Evolutionary conservation across 1,284 basidiomycete species (phyloP), one percentile per base, ranked within the genome.

Genomic region (Austropuccinia psidii): DNA sequence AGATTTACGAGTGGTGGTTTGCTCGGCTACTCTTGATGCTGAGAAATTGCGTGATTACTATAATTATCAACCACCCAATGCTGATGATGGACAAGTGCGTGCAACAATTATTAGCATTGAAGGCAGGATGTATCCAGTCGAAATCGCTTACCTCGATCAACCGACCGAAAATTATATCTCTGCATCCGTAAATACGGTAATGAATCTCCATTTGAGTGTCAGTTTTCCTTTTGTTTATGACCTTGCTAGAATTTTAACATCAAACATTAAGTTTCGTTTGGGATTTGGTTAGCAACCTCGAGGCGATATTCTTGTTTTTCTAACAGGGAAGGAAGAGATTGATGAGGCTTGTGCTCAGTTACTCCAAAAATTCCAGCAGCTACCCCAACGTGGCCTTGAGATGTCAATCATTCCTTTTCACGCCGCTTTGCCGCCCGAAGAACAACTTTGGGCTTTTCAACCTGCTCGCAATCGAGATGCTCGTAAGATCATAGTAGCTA

Each of bases 11-110:
- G 83, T 98, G 29, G 88, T 98, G 52, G 88, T 98, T 39, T 94
- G 93, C 2, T 96, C 93, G 4, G 96, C 96, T 1, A 98, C 95
- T 0, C 86, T 98, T 24, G 94, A 98, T 80, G 95, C 93, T 43
- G 85, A 87, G 57, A 86, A 88, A 13, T 93, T 98, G 77, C 82
- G 89, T 47, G 88, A 95, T 67, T 98, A 94, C 81, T 98, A 98
- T 81, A 88, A 87, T 50, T 83, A 80, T 31, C 82, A 83, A 75
- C 76, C 80, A 3, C 76, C 77, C 8, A n/a, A n/a, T n/a, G 77
- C 81, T 68, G 80, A 83, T 67, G 81, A 82, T 55, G 82, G 81
- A 6, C 80, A 80, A 55, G 80, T 80, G 80, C 74, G 78, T 13
- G 79, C 78, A 2, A 76, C 78, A 4, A 79, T 82, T 70, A 72